Evolutionary conservation across 2,329 filamentous ascomycete genomes (phyloP).

Genomic region (Fusarium keratoplasticum): DNA sequence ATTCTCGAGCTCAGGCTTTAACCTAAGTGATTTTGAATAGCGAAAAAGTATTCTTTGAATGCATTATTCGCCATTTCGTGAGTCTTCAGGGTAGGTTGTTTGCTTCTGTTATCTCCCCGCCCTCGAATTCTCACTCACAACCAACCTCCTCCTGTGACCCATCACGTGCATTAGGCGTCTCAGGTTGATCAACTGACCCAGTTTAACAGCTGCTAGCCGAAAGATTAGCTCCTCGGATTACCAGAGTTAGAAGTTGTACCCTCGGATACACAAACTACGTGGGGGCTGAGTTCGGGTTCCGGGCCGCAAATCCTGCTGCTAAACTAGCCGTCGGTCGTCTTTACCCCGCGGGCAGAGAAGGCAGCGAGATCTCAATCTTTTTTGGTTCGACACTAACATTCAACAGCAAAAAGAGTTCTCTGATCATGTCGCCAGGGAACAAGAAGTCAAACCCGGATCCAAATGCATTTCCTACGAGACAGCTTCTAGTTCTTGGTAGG

Average conservation of each 20-base stretch:
- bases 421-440: background rate
- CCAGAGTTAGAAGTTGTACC: background rate
- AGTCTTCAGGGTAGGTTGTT: background rate
- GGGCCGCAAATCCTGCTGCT: background rate
- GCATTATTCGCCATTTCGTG: no score
- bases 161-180: background rate
- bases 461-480: slow-evolving; percentile 10
- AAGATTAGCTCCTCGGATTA: background rate
- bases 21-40: background rate
- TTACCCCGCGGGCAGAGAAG: background rate
- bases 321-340: background rate
- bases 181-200: background rate
- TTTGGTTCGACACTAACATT: background rate
- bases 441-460: background rate
- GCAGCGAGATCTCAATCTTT: background rate
- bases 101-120: background rate
- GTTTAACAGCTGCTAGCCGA: background rate
- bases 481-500: slow-evolving; percentile 13
- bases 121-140: background rate
- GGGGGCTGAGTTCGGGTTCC: background rate
- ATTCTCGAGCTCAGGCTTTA: background rate
- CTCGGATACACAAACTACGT: background rate
- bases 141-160: background rate
- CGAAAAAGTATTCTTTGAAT: no score
- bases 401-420: background rate